Conservation (phyloP, 768 basidiomycete genomes). For the Chalciporus chontae region DNA sequence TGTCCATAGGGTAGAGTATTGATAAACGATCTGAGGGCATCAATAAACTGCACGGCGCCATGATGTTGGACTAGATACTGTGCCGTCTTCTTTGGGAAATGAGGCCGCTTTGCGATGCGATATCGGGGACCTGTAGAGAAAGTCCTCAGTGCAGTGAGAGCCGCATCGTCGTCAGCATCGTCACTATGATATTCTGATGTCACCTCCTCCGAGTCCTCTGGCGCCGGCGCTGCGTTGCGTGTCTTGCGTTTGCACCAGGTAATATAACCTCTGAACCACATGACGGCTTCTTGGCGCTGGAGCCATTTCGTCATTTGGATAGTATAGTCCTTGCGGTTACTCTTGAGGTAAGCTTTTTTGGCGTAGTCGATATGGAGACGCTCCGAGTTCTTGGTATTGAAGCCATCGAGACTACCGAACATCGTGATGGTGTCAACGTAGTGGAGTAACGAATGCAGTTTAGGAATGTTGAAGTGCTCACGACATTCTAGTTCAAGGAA, state of each 20-base stretch:
- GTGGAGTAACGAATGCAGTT: slow-evolving; percentile 31
- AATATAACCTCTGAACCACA: background rate
- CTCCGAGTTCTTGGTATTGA: slow-evolving; percentile 35
- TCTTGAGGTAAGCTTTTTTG: background rate
- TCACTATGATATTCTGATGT: too few relatives aligned
- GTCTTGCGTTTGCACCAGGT: background rate
- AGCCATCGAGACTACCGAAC: slow-evolving; percentile 31
- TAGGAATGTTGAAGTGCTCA: slow-evolving; percentile 9
- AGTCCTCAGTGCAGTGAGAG: too few relatives aligned
- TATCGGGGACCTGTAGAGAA: background rate
- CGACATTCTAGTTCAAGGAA: slow-evolving; percentile 20
- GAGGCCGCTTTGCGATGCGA: background rate
- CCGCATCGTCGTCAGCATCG: too few relatives aligned
- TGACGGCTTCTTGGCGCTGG: background rate
- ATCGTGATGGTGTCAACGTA: slow-evolving; percentile 25
- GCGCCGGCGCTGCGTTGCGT: too few relatives aligned
- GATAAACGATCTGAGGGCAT: background rate
- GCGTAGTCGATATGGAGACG: slow-evolving; percentile 36
- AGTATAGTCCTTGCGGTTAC: background rate
- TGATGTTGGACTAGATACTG: background rate
- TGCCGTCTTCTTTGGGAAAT: background rate
- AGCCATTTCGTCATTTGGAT: slow-evolving; percentile 1
- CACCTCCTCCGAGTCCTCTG: too few relatives aligned
- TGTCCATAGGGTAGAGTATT: background rate
- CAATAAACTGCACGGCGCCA: background rate